phyloP scores from a whole-genome alignment of 306 rosid species.

The Prunus mira region DNA sequence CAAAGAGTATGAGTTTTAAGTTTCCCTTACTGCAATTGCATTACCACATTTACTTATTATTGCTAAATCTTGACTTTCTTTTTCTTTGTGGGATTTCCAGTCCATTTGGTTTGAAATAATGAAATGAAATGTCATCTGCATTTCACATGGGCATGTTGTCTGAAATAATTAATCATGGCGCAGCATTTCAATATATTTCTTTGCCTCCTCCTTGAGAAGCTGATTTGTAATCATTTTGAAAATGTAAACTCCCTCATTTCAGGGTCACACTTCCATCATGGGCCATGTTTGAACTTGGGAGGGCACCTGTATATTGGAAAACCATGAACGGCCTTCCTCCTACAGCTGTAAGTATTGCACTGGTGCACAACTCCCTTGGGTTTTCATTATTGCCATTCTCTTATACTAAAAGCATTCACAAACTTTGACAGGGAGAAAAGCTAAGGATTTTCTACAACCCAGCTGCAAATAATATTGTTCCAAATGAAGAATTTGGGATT shows the following conservation, averaged over 20 bases:
- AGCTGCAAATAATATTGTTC: conserved; percentile 54
- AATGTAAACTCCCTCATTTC: conserved; percentile 5
- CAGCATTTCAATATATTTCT: neutral
- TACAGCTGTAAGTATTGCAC: conserved; percentile 49
- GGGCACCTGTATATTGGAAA: conserved; percentile 79
- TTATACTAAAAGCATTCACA: conserved; percentile 7
- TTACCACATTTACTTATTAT: neutral
- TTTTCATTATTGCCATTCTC: neutral
- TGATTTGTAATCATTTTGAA: neutral
- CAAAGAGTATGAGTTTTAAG: conserved; percentile 57
- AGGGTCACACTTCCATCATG: conserved; percentile 83
- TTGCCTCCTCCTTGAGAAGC: neutral
- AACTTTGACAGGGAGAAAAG: conserved; percentile 73
- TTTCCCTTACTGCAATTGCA: neutral
- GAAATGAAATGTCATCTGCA: neutral
- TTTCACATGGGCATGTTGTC: too few species aligned
- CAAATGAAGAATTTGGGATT: conserved; percentile 80
- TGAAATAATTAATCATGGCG: too few species aligned
- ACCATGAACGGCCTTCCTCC: conserved; percentile 91
- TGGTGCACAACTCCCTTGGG: neutral
- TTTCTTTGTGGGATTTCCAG: neutral
- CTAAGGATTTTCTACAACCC: conserved; percentile 88
- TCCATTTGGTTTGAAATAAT: neutral
- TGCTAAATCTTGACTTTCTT: neutral
- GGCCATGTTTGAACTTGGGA: conserved; percentile 89